Percentiles rank a stretch among this genome's conserved stretches.
Evolutionary conservation across 257 asterid species (phyloP).

Genomic region (Penstemon davidsonii): DNA sequence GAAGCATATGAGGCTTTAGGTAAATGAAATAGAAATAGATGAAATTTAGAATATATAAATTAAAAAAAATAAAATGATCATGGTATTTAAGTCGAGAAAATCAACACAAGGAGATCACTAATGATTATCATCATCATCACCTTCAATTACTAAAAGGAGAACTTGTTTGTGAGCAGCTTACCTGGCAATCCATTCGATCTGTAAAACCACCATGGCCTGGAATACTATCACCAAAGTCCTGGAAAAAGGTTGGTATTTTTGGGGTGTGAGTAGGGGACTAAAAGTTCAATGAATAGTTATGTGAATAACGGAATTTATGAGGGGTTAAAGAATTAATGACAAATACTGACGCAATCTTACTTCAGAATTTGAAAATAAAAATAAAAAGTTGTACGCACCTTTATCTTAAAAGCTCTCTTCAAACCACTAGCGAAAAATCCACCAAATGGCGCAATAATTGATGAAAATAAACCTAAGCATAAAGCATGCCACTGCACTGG

Average conservation of each 20-base stretch:
- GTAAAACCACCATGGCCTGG: slow-evolving; percentile 80
- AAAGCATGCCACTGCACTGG: slow-evolving; percentile 90
- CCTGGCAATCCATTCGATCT: slow-evolving; percentile 80
- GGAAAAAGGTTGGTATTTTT: not conserved
- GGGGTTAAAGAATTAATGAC: not conserved
- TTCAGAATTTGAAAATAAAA: not conserved
- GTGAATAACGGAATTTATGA: no score
- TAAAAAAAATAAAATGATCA: not conserved
- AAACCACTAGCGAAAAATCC: slow-evolving; percentile 94
- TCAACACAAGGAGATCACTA: not conserved
- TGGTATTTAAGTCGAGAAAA: not conserved
- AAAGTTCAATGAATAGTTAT: no score
- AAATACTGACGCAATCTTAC: not conserved
- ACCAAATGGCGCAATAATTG: slow-evolving; percentile 91
- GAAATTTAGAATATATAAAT: no score
- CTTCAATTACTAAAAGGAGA: not conserved
- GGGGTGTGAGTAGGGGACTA: not conserved
- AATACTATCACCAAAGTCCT: slow-evolving; percentile 72
- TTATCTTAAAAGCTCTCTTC: slow-evolving; percentile 86
- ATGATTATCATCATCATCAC: not conserved
- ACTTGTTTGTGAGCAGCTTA: slow-evolving; percentile 18
- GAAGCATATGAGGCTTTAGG: no score
- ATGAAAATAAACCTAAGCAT: slow-evolving; percentile 74
- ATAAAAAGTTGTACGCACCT: slow-evolving; percentile 38
- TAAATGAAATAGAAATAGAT: no score